These are phyloP conservation scores for Coniochaeta sp. DNA, from an alignment of 2,329 filamentous ascomycete genomes.

Conservation along the genomic window DNA sequence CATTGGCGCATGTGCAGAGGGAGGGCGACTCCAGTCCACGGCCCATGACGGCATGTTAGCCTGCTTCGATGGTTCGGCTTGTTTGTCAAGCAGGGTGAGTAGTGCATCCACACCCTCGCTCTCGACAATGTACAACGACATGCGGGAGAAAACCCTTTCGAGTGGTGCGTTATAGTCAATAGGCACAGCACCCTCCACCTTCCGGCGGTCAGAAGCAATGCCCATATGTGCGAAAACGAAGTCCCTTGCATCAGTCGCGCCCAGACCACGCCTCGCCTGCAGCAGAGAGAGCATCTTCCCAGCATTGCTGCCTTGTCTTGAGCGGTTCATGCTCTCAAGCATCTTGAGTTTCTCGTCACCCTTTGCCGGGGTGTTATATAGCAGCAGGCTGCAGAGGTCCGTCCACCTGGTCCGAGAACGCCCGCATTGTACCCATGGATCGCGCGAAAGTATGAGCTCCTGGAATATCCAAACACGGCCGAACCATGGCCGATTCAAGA, in stretches of 20 bases:
- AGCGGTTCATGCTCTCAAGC: slow-evolving; percentile 7
- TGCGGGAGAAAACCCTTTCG: slow-evolving; percentile 2
- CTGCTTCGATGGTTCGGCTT: background rate
- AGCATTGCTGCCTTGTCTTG: background rate
- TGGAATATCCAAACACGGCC: slow-evolving; percentile 10
- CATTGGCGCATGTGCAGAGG: background rate
- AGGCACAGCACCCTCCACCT: background rate
- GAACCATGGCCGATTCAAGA: slow-evolving; percentile 9
- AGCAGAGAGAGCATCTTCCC: slow-evolving; percentile 6
- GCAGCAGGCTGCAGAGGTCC: background rate
- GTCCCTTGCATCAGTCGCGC: slow-evolving; percentile 9
- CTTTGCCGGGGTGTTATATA: background rate
- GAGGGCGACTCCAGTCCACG: background rate
- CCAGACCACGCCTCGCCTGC: slow-evolving; percentile 6
- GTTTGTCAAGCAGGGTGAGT: background rate
- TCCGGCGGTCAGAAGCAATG: slow-evolving; percentile 1
- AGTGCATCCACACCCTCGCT: background rate
- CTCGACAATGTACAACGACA: slow-evolving; percentile 7
- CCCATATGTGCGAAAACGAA: slow-evolving; percentile 8
- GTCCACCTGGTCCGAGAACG: slow-evolving; percentile 4
- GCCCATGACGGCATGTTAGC: slow-evolving; percentile 5
- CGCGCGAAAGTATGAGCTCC: slow-evolving; percentile 8
- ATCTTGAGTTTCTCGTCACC: background rate
- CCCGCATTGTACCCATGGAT: slow-evolving; percentile 10
- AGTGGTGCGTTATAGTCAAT: slow-evolving; percentile 8